Evolutionary conservation across 177 flowering plant species (phyloP).

Genomic region (Vitis hybrid): DNA sequence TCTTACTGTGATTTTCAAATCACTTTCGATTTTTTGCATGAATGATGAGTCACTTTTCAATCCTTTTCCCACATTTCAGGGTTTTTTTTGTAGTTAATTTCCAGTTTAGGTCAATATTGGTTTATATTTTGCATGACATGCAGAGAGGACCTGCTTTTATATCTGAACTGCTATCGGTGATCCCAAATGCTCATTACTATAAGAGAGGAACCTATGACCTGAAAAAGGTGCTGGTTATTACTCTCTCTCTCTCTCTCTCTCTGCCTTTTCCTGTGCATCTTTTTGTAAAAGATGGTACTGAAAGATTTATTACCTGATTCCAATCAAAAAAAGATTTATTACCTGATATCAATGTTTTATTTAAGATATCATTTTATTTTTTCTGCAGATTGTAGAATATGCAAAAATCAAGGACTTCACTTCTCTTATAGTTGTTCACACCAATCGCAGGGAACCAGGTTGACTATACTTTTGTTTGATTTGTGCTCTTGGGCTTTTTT

Average conservation of each 20-base stretch:
- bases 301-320: background rate
- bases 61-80: background rate
- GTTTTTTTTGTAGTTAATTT: background rate
- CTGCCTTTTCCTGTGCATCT: background rate
- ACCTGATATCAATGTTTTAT: background rate
- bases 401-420: slow-evolving; percentile 83
- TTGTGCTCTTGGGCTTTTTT: too few species aligned
- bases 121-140: slow-evolving; percentile 13
- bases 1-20: background rate
- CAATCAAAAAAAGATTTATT: background rate
- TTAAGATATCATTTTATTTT: background rate
- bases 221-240: slow-evolving; percentile 60
- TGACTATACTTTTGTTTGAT: slow-evolving; percentile 13
- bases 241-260: background rate
- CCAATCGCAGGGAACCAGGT: slow-evolving; percentile 95
- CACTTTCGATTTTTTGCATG: background rate
- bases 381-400: slow-evolving; percentile 78
- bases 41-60: background rate
- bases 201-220: slow-evolving; percentile 96
- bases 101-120: background rate
- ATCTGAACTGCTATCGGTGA: slow-evolving; percentile 69
- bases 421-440: slow-evolving; percentile 84
- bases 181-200: slow-evolving; percentile 84
- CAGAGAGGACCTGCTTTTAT: slow-evolving; percentile 96
- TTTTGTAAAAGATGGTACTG: too few species aligned